These are phyloP conservation scores for Mycena epipterygia DNA, from an alignment of 768 basidiomycete genomes.

Conservation along the genomic window DNA sequence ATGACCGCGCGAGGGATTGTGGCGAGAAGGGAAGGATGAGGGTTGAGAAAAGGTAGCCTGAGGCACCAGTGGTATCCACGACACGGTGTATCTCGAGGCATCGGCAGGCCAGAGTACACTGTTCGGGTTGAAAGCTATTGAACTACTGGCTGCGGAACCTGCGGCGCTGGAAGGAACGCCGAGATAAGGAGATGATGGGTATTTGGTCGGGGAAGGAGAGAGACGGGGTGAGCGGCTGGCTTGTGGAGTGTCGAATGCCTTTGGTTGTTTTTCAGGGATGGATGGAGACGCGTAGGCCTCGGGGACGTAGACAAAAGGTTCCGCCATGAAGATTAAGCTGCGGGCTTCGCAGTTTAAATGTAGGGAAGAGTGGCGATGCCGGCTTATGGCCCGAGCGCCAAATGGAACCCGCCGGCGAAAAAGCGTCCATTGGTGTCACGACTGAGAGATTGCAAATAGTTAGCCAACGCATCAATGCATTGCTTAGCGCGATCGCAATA, in stretches of 20 bases:
- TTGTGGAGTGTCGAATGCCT: constrained; percentile 5
- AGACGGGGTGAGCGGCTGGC: background rate
- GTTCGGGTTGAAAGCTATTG: background rate
- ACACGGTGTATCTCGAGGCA: background rate
- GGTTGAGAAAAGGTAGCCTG: constrained; percentile 13
- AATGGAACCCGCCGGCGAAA: too few relatives aligned
- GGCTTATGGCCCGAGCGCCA: too few relatives aligned
- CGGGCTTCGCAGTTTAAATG: background rate
- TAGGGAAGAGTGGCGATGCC: too few relatives aligned
- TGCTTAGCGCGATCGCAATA: too few relatives aligned
- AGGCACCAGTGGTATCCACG: constrained; percentile 11
- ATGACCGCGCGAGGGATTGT: background rate
- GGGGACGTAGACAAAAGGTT: constrained; percentile 27
- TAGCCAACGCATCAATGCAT: too few relatives aligned
- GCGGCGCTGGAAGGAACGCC: background rate
- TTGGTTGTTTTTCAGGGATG: too few relatives aligned
- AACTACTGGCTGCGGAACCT: background rate
- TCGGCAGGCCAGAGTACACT: background rate
- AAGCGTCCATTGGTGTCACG: too few relatives aligned
- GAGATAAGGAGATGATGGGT: constrained; percentile 8
- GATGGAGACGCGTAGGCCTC: constrained; percentile 2
- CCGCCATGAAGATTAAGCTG: constrained; percentile 2
- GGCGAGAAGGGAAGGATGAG: background rate
- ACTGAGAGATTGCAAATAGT: too few relatives aligned
- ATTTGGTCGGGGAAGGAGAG: constrained; percentile 7